Evolutionary conservation across 257 asterid species (phyloP), one percentile per base, ranked within the genome.

Genomic region (Penstemon barbatus): DNA sequence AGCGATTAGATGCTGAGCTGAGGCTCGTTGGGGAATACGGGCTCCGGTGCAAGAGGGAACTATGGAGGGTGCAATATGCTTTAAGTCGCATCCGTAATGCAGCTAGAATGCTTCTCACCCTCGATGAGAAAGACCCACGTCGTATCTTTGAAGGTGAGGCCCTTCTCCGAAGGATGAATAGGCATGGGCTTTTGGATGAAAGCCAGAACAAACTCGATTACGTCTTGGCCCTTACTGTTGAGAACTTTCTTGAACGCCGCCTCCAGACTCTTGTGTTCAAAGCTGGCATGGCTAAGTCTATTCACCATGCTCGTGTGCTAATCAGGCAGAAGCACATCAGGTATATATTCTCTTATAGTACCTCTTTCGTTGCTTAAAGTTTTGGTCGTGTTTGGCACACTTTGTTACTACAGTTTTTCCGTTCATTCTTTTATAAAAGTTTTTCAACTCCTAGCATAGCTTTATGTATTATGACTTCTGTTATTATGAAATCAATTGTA

Each of bases 121-220:
- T 84, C 2, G 89, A 86, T 4, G 92, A 87, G 80, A 87, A 87
- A 65, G 94, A 87, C 40, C 83, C 90, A 0, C 83, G 85, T 3
- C 87, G 94, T 40, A 87, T 87, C 76, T 87, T 87, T 72, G 89
- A 87, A 73, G 90, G 94, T 11, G 90, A 87, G 58, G 90, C 94
- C 56, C 87, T 87, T 71, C 82, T 87, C 7, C 75, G 90, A 1
- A 81, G 94, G 81, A 87, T 87, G 94, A 82, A 81, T 6, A 63
- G 63, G 74, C 71, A 74, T 41, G 85, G 74, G 5, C 78, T 80
- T 9, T 42, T 80, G 74, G 82, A 80, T 6, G 80, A 75, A 7
- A 75, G 80, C 66, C 81, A 80, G 74, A 77, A 59, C 77, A 80
- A 80, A 78, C 85, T 80, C 36, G 85, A 80, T 77, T 80, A 77